Evolutionary conservation across 139 green algal species (phyloP).

Genomic region (Tetraselmis chui): DNA sequence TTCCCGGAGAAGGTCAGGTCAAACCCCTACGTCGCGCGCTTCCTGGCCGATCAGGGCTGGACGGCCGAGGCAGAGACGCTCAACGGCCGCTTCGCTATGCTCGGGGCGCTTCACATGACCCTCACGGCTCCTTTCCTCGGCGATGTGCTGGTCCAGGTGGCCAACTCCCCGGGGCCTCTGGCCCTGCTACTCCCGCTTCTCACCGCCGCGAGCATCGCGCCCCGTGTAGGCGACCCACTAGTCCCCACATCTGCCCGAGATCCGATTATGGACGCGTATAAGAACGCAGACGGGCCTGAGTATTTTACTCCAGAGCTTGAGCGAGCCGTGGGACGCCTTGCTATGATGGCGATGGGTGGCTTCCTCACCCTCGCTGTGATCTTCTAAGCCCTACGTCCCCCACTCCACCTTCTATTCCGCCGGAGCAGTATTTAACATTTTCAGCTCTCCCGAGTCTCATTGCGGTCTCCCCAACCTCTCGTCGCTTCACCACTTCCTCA

Average conservation of each 20-base stretch:
- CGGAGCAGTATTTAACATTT: too few species aligned
- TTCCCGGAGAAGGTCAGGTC: background rate
- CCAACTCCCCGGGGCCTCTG: background rate
- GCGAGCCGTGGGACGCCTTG: background rate
- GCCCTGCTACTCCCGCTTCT: background rate
- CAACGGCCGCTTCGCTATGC: background rate
- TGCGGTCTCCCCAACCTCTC: too few species aligned
- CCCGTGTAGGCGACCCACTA: background rate
- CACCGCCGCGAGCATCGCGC: background rate
- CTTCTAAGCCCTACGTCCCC: too few species aligned
- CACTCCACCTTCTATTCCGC: too few species aligned
- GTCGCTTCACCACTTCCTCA: too few species aligned
- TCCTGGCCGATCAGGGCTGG: background rate
- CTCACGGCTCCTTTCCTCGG: background rate
- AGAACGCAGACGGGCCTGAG: background rate
- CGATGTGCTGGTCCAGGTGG: background rate
- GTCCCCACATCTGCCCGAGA: background rate
- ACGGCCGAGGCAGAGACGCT: background rate
- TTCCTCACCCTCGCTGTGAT: background rate
- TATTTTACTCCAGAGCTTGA: background rate
- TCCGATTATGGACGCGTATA: background rate
- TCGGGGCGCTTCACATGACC: background rate
- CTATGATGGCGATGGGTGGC: background rate
- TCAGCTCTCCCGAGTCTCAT: too few species aligned
- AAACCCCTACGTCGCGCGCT: background rate